Conservation (phyloP, 768 basidiomycete genomes). For the Mycena venus region DNA sequence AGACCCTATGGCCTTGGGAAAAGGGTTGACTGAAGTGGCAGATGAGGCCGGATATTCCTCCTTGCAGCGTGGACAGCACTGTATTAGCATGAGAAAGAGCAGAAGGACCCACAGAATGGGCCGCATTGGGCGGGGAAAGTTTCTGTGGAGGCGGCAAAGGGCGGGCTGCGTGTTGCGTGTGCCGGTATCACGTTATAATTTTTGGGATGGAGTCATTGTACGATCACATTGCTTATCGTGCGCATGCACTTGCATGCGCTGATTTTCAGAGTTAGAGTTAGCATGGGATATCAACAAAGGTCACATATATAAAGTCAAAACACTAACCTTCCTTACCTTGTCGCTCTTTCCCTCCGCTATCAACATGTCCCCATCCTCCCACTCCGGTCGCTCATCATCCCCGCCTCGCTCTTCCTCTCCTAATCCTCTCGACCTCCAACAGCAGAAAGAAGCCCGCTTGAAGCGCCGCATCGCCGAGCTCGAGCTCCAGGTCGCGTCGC, state of each 20-base stretch:
- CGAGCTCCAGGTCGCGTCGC: background rate
- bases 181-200: background rate
- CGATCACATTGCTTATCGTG: background rate
- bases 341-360: background rate
- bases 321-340: background rate
- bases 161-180: too few relatives aligned
- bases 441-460: background rate
- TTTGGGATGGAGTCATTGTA: background rate
- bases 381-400: background rate
- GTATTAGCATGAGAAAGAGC: background rate
- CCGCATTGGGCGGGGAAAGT: background rate
- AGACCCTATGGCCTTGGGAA: too few relatives aligned
- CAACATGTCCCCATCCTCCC: background rate
- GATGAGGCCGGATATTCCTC: background rate
- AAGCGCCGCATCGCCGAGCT: conserved; percentile 11
- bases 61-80: background rate
- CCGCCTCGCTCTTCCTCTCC: background rate
- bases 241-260: too few relatives aligned
- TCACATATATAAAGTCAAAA: background rate
- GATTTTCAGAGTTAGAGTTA: background rate
- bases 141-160: too few relatives aligned
- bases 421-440: background rate
- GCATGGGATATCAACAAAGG: conserved; percentile 10
- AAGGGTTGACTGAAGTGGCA: too few relatives aligned
- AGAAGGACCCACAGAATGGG: background rate